Conservation (phyloP, 768 basidiomycete genomes). For the Phlebiopsis flavidoalba region DNA sequence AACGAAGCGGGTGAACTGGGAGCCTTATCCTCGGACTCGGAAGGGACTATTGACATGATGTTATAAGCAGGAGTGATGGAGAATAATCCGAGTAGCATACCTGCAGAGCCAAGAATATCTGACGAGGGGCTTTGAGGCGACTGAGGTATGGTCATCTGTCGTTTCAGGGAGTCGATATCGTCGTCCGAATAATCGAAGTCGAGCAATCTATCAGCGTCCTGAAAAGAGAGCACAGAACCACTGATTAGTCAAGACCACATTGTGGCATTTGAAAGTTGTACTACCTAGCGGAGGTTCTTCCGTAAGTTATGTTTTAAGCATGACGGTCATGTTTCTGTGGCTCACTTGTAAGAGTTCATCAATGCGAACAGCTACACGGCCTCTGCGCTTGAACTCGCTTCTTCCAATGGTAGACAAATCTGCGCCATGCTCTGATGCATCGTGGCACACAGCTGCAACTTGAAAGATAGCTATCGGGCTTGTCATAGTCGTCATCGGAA, state of each 20-base stretch:
- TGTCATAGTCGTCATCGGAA: conserved; percentile 62
- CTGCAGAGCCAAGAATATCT: conserved; percentile 43
- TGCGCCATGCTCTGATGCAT: conserved; percentile 60
- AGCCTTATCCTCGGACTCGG: conserved; percentile 23
- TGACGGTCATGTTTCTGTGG: neutral
- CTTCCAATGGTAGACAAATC: conserved; percentile 49
- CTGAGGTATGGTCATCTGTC: conserved; percentile 58
- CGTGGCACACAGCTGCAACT: conserved; percentile 70
- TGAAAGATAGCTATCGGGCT: conserved; percentile 45
- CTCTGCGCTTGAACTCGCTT: conserved; percentile 66
- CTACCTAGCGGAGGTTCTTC: neutral
- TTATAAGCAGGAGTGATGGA: neutral
- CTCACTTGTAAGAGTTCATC: conserved; percentile 80
- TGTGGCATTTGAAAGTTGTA: neutral
- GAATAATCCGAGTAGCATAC: conserved; percentile 27
- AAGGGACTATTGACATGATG: conserved; percentile 13
- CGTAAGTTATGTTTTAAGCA: neutral
- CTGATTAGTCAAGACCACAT: neutral
- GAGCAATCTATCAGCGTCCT: conserved; percentile 75
- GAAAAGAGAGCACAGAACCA: neutral
- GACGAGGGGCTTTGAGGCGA: conserved; percentile 44
- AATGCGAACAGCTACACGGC: conserved; percentile 69
- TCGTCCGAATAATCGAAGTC: conserved; percentile 76
- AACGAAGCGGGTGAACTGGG: conserved; percentile 27
- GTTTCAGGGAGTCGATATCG: conserved; percentile 61